Evolutionary conservation across 805 yeast genomes (phyloP).

Genomic region (Kazachstania psychrophila): DNA sequence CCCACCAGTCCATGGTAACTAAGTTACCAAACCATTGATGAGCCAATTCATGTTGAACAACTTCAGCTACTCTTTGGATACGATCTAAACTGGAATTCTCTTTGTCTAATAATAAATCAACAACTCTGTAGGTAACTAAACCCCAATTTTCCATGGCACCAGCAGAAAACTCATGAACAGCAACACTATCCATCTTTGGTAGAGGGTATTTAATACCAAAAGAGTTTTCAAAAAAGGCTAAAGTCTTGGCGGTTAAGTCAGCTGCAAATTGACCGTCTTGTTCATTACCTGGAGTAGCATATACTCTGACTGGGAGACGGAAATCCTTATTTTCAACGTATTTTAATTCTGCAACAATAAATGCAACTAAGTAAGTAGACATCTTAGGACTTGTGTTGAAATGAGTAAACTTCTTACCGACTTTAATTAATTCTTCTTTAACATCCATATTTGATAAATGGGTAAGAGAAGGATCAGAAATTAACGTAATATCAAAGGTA

Average conservation of each 20-base stretch:
- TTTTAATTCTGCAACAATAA: slow-evolving; percentile 70
- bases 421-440: slow-evolving; percentile 37
- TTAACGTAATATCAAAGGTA: slow-evolving; percentile 53
- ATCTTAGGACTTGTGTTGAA: slow-evolving; percentile 74
- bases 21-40: slow-evolving; percentile 90
- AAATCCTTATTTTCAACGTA: slow-evolving; percentile 59
- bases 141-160: slow-evolving; percentile 92
- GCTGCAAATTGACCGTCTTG: slow-evolving; percentile 65
- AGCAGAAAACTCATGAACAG: slow-evolving; percentile 74
- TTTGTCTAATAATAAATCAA: slow-evolving; percentile 65
- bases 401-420: slow-evolving; percentile 42
- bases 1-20: slow-evolving; percentile 92
- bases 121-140: slow-evolving; percentile 68
- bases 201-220: slow-evolving; percentile 71
- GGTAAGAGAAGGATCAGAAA: slow-evolving; percentile 46
- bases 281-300: slow-evolving; percentile 71
- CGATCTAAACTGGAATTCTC: slow-evolving; percentile 54
- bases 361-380: slow-evolving; percentile 81
- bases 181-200: slow-evolving; percentile 76
- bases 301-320: slow-evolving; percentile 70
- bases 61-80: slow-evolving; percentile 72
- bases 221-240: slow-evolving; percentile 60
- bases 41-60: slow-evolving; percentile 81
- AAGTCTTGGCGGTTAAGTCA: slow-evolving; percentile 64
- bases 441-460: slow-evolving; percentile 66